Percentiles rank a stretch among this genome's conserved stretches.
Conservation (phyloP, 257 asterid species). For the Solanum clarkiae region DNA sequence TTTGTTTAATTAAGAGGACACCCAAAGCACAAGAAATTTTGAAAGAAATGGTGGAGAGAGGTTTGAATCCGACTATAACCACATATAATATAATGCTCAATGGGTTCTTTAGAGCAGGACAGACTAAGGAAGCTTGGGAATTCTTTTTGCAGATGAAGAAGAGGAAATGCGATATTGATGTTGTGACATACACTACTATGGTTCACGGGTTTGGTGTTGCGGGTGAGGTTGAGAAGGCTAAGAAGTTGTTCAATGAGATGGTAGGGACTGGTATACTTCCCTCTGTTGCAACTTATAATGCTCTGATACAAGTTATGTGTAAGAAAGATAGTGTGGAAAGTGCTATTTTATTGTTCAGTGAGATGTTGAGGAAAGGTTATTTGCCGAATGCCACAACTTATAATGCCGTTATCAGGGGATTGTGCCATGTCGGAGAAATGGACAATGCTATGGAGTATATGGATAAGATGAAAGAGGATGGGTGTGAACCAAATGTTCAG, state of each 20-base stretch:
- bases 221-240: constrained; percentile 68
- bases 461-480: constrained; percentile 45
- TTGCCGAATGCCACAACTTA: constrained; percentile 66
- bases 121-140: constrained; percentile 63
- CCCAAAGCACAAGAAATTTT: constrained; percentile 59
- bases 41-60: constrained; percentile 81
- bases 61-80: constrained; percentile 47
- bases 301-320: constrained; percentile 78
- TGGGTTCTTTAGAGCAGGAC: constrained; percentile 70
- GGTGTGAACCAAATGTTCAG: constrained; percentile 67
- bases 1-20: constrained; percentile 60
- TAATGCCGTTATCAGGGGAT: constrained; percentile 60
- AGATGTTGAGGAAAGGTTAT: constrained; percentile 76
- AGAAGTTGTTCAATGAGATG: constrained; percentile 65
- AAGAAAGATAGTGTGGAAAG: constrained; percentile 75
- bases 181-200: constrained; percentile 74
- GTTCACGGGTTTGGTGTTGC: constrained; percentile 79
- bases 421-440: constrained; percentile 63
- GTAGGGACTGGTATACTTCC: constrained; percentile 82
- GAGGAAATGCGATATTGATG: constrained; percentile 68
- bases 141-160: constrained; percentile 87
- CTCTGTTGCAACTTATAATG: constrained; percentile 74
- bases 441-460: constrained; percentile 56
- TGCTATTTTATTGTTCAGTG: constrained; percentile 50
- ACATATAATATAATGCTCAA: constrained; percentile 70